Evolutionary conservation across 2,329 filamentous ascomycete genomes (phyloP), one percentile per base, ranked within the genome.

Genomic region (Sporothrix variecibatus): DNA sequence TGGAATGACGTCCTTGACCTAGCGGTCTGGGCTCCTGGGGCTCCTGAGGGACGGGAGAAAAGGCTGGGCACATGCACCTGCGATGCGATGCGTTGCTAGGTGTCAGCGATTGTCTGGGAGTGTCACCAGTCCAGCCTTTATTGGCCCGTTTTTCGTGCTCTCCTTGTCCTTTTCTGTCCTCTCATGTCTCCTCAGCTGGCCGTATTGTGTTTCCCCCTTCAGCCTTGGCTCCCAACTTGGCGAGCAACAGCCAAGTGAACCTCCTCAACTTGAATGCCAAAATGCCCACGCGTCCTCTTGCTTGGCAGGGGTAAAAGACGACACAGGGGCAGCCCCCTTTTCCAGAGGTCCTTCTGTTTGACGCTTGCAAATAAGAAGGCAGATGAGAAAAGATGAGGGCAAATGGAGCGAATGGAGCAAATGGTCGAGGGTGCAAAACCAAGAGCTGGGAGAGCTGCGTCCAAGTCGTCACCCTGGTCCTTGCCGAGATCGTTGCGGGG

Each of bases 241-340:
- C 64, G 40, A 11, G 12, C 40, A 49, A 11, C 4, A 49, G 64
- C 40, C 64, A 67, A 67, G 64, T 23, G 11, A 56, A 7, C 60
- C 38, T 65, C n/a, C 26, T 65, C 62, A 51, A 26, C 12, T 51
- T 26, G 15, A 20, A 31, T 62, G 23, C 8, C 17, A 34, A 11
- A 68, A 23, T 51, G 43, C 43, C 64, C 65, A 68, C 65, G 65
- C 65, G 65, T 68, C 17, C 65, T 68, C 43, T 20, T 68, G 7
- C 65, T 68, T 68, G 65, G 65, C 65, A 68, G 65, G 65, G 43
- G 65, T 51, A 49, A 34, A 23, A 23, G 31, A 38, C 58, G 12
- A 15, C 4, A 15, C 26, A 20, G 38, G 28, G 12, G 17, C 34
- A n/a, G 15, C 31, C 62, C 23, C 38, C 43, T 9, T 60, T 28